Evolutionary conservation across 805 yeast species (phyloP).

Genomic region (Saccharomycopsis fermentans): DNA sequence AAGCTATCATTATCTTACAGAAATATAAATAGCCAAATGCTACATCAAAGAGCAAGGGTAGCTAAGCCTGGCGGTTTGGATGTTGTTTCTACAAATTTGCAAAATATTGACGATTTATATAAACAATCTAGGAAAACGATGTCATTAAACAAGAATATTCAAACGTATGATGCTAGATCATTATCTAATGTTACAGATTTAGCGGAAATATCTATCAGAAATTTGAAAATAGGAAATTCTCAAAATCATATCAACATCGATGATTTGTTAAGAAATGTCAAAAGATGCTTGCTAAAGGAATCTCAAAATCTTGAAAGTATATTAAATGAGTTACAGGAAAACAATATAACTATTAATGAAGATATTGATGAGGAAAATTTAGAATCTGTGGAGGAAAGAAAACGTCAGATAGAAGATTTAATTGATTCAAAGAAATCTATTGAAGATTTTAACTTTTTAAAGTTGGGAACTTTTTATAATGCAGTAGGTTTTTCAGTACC

Average conservation of each 20-base stretch:
- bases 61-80: slow-evolving; percentile 49
- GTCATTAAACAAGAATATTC: slow-evolving; percentile 29
- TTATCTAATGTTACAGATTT: slow-evolving; percentile 49
- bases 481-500: slow-evolving; percentile 37
- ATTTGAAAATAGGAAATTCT: slow-evolving; percentile 46
- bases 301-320: slow-evolving; percentile 21
- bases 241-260: slow-evolving; percentile 40
- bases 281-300: slow-evolving; percentile 29
- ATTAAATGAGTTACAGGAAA: slow-evolving; percentile 16
- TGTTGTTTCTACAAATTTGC: slow-evolving; percentile 35
- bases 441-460: slow-evolving; percentile 46
- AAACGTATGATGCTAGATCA: slow-evolving; percentile 59
- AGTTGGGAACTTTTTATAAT: slow-evolving; percentile 43
- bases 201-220: slow-evolving; percentile 54
- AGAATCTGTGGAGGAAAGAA: slow-evolving; percentile 1
- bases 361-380: slow-evolving; percentile 18
- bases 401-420: neutral
- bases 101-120: slow-evolving; percentile 38
- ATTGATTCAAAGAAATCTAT: slow-evolving; percentile 27
- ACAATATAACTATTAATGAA: slow-evolving; percentile 16
- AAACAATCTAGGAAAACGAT: slow-evolving; percentile 30
- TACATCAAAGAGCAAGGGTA: slow-evolving; percentile 36
- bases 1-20: slow-evolving; percentile 5
- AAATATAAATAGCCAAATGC: slow-evolving; percentile 10
- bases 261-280: slow-evolving; percentile 34